Evolutionary conservation across 495 filamentous ascomycete species (phyloP).

Genomic region (Penicillium soppii): DNA sequence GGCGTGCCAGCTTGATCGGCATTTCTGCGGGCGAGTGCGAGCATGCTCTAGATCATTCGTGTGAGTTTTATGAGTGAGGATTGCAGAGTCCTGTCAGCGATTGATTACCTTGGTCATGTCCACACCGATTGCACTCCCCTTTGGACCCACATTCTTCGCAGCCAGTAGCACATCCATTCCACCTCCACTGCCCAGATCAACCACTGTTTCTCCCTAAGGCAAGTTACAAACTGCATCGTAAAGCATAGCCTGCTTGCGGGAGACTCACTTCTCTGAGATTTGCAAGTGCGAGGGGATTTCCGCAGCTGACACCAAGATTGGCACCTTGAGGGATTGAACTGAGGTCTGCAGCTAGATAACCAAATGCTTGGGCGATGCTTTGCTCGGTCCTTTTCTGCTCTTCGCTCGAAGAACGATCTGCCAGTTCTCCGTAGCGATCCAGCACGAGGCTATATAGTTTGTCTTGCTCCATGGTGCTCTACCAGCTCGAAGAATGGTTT

Average conservation of each 20-base stretch:
- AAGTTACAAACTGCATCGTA: too few relatives aligned
- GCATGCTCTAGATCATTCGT: constrained; percentile 53
- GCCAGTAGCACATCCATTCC: constrained; percentile 67
- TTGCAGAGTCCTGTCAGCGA: not conserved
- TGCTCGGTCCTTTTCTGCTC: constrained; percentile 24
- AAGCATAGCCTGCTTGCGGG: not conserved
- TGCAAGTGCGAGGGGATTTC: constrained; percentile 60
- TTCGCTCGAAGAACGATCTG: not conserved
- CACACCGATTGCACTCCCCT: constrained; percentile 58
- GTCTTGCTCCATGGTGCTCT: too few relatives aligned
- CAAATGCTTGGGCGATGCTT: constrained; percentile 57
- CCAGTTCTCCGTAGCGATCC: constrained; percentile 13
- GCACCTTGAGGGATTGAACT: constrained; percentile 51
- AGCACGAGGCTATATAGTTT: constrained; percentile 17
- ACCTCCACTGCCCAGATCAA: constrained; percentile 63
- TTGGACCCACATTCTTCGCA: constrained; percentile 52
- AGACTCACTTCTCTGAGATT: constrained; percentile 46
- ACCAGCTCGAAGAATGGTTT: too few relatives aligned
- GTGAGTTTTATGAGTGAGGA: not conserved
- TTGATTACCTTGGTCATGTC: constrained; percentile 61
- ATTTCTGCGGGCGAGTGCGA: constrained; percentile 48
- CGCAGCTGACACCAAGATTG: constrained; percentile 67
- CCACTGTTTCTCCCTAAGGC: constrained; percentile 57
- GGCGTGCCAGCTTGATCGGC: constrained; percentile 32
- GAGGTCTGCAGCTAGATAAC: constrained; percentile 58